Base-by-base conservation (phyloP, 225 moss, liverwort and hornwort genomes). In the Asterella californica region DNA sequence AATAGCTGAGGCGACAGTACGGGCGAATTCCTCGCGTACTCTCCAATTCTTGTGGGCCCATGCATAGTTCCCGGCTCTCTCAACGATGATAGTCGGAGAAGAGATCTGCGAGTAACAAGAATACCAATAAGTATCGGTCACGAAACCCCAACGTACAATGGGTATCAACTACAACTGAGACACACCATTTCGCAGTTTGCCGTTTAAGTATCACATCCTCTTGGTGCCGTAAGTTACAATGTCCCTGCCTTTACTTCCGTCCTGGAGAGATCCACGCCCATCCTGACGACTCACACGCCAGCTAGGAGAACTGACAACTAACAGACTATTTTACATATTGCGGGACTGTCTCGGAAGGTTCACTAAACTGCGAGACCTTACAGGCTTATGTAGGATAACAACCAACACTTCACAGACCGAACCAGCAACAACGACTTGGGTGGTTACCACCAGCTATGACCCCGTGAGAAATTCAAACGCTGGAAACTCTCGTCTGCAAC, bases 1-100 rank as follows among this genome's bases (percentile, higher is more conserved):
- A 53, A 94, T 86, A 80, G 96, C 96, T 78, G 96, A 97, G 30
- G 96, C 96, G 61, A 93, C 93, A 57, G 96, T 89, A 65, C 94
- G 94, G 14, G 96, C 94, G 83, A 97, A 97, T 86, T 97, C 96
- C 80, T 97, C 96, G 71, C 96, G 88, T 22, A 97, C 96, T 82
- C 96, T 91, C 96, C 96, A 97, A 74, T 93, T 97, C 63, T 88
- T 90, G 79, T 97, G 96, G 32, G 83, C 80, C 96, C 96, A 97
- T 34, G 91, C 96, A 80, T 84, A 91, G 15, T 83, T 88, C 76
- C 94, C 90, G 76, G 96, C 96, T 82, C 93, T 86, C 88, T 97
- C 96, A 52, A 97, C 94, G 57, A 97, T 86, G 37, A 94, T 89
- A 27, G 94, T 94, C 9, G 94, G 94, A 75, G 96, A 97, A 22